Evolutionary conservation across 129 eudicot genomes (phyloP), one percentile per base, ranked within the genome.

Genomic region (Chrysanthemum makinoi): DNA sequence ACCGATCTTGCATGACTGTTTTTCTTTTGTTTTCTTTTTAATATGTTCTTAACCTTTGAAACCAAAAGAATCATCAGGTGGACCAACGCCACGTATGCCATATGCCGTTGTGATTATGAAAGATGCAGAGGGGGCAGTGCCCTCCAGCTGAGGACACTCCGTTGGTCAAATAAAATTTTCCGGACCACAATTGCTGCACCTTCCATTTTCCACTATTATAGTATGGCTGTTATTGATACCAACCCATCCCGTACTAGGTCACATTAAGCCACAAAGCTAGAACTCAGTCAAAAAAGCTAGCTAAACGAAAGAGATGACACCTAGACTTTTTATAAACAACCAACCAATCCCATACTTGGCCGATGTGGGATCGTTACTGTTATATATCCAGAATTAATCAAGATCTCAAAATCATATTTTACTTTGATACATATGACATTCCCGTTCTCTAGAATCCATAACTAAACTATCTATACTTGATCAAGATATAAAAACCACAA

Each of bases 101-200:
- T 54, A 19, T 69, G 84, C 66, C 56, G 35, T 72, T 64, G 79
- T 60, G 54, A 57, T 52, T 47, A 75, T 52, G 53, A 53, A 78
- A 54, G 30, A 17, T 20, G 52, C 62, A 57, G 30, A 68, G 39
- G 72, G 35, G 48, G 46, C 50, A 68, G 74, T 66, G 73, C 49
- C 76, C 75, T 73, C 54, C 74, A 72, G 76, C 80, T 69, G 79
- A 83, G 79, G 64, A 56, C 78, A 59, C 39, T 6, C 20, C 24
- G 20, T 30, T 66, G 72, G 73, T 73, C 83, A 68, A 61, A 73
- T 18, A 12, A n/a, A 13, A 8, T 18, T 53, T 79, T 73, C 44
- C 55, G 15, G 48, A 10, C 83, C 83, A 68, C 78, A 79, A 60
- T 73, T 73, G 26, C 39, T 79, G 74, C 66, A 66, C 70, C 72